A percentile compares a stretch with the other conserved stretches of the same genome.
phyloP scores from a whole-genome alignment of 768 basidiomycete species.

The Coprinopsis strossmayeri region DNA sequence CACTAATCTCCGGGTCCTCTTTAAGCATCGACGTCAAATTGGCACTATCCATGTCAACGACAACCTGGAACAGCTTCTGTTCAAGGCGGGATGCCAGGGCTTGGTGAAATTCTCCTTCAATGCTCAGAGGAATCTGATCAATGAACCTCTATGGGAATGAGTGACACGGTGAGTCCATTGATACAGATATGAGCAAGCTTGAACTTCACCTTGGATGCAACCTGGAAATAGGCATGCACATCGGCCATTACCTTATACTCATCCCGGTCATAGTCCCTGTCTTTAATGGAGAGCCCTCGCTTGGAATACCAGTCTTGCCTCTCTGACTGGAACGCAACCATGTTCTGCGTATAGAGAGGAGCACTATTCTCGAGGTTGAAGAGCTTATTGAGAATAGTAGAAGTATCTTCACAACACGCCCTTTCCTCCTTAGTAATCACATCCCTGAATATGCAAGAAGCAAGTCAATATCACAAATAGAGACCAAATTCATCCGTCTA shows the following conservation, averaged over 20 bases:
- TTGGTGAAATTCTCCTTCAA: constrained; percentile 40
- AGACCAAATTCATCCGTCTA: background rate
- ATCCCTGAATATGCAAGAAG: background rate
- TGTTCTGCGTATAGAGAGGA: constrained; percentile 28
- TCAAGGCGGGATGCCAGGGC: constrained; percentile 30
- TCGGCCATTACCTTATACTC: constrained; percentile 49
- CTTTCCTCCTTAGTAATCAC: background rate
- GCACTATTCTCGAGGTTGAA: constrained; percentile 29
- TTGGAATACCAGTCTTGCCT: constrained; percentile 15
- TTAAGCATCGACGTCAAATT: constrained; percentile 22
- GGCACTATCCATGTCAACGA: constrained; percentile 14
- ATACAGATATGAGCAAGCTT: background rate
- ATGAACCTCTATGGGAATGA: constrained; percentile 38
- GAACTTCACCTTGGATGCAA: constrained; percentile 42
- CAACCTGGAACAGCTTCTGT: constrained; percentile 25
- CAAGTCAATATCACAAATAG: background rate
- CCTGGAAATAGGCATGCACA: constrained; percentile 49
- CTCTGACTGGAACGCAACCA: constrained; percentile 14
- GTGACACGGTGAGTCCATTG: background rate
- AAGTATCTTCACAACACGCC: background rate
- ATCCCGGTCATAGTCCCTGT: background rate
- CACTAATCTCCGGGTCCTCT: constrained; percentile 33
- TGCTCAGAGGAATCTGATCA: constrained; percentile 41
- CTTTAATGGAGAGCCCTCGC: background rate
- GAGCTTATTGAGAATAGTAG: constrained; percentile 22